Evolutionary conservation across 1,284 basidiomycete genomes (phyloP).

Genomic region (Heimioporus retisporus): DNA sequence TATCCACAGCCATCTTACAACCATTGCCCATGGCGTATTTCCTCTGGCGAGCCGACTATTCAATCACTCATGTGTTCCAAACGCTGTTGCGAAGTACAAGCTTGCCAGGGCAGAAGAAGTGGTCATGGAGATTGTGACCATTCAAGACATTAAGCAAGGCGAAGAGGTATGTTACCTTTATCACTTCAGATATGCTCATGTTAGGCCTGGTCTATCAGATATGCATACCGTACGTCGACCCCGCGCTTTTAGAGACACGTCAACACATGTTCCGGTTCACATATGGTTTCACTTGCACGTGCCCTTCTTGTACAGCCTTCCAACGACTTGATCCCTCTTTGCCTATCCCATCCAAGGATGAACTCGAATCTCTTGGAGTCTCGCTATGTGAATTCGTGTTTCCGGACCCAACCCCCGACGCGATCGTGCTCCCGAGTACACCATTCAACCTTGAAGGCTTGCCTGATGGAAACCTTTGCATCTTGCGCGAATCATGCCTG

Average conservation of each 20-base stretch:
- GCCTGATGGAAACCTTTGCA: conserved; percentile 50
- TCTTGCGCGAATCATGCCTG: conserved; percentile 70
- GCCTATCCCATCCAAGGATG: conserved; percentile 20
- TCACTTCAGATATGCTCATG: neutral
- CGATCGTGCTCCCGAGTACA: conserved; percentile 25
- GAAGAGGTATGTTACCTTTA: conserved; percentile 65
- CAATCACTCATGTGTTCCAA: conserved; percentile 83
- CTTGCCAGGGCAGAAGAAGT: conserved; percentile 52
- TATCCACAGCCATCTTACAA: conserved; percentile 73
- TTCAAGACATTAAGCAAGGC: conserved; percentile 61
- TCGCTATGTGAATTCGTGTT: conserved; percentile 53
- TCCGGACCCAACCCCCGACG: conserved; percentile 23
- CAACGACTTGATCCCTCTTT: conserved; percentile 47
- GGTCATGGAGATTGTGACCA: conserved; percentile 69
- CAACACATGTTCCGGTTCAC: conserved; percentile 65
- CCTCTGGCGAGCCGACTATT: conserved; percentile 77
- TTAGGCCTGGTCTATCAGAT: conserved; percentile 54
- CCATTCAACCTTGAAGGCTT: conserved; percentile 46
- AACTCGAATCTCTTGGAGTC: conserved; percentile 43
- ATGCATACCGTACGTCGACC: conserved; percentile 79
- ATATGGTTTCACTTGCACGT: conserved; percentile 77
- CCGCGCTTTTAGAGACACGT: conserved; percentile 71
- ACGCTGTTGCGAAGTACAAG: conserved; percentile 71
- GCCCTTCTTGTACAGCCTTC: conserved; percentile 60
- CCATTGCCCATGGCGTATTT: conserved; percentile 77